phyloP scores from a whole-genome alignment of 257 asterid species.

The Ocimum tenuiflorum region DNA sequence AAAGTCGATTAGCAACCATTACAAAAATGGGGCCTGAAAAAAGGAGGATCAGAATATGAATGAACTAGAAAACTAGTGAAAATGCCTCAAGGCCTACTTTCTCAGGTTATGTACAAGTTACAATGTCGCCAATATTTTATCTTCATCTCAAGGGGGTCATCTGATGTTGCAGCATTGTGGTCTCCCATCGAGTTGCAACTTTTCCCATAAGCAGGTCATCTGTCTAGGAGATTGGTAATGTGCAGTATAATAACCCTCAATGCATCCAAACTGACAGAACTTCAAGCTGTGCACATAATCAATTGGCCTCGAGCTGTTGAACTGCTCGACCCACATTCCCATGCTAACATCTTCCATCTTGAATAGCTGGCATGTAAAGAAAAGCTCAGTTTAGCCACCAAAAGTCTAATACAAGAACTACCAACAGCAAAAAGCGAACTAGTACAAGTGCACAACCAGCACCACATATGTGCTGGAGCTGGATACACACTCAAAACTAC shows the following conservation, averaged over 20 bases:
- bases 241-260: slow-evolving; percentile 70
- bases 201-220: slow-evolving; percentile 90
- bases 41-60: slow-evolving; percentile 16
- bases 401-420: not conserved
- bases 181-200: slow-evolving; percentile 45
- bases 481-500: not conserved
- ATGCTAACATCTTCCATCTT: slow-evolving; percentile 98
- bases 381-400: not conserved
- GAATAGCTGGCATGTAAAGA: slow-evolving; percentile 51
- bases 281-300: slow-evolving; percentile 75
- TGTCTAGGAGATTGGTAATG: slow-evolving; percentile 95
- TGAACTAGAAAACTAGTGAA: slow-evolving; percentile 10
- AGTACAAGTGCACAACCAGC: not conserved
- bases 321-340: slow-evolving; percentile 97
- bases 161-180: slow-evolving; percentile 86
- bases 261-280: slow-evolving; percentile 91
- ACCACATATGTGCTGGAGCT: not conserved
- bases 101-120: slow-evolving; percentile 34
- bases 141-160: slow-evolving; percentile 32
- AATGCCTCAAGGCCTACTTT: slow-evolving; percentile 16
- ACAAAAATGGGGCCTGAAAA: slow-evolving; percentile 31
- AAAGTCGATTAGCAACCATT: slow-evolving; percentile 22
- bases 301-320: slow-evolving; percentile 52
- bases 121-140: not conserved
- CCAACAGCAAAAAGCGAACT: not conserved